phyloP scores from a whole-genome alignment of 352 stramenopile species.

The Globisporangium viniferum region DNA sequence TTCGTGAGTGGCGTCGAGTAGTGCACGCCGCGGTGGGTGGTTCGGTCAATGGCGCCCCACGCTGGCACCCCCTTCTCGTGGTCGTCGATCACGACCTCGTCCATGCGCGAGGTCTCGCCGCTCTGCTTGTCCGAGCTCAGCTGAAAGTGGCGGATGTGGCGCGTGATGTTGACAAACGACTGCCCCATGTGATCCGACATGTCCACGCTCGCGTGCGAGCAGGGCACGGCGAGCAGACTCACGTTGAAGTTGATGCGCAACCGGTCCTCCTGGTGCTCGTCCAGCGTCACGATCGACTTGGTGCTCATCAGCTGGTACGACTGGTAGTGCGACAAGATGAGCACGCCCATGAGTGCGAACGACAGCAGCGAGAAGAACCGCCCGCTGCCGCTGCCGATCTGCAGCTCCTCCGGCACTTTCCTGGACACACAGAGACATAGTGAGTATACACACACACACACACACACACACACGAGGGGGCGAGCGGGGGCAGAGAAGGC shows the following conservation, averaged over 20 bases:
- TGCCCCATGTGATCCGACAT: conserved; percentile 81
- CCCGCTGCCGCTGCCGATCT: conserved; percentile 54
- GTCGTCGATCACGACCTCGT: conserved; percentile 74
- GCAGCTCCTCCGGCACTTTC: conserved; percentile 74
- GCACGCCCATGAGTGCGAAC: conserved; percentile 45
- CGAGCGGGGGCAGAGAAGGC: neutral
- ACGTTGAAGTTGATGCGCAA: conserved; percentile 87
- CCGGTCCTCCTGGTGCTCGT: conserved; percentile 77
- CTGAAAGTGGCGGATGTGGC: conserved; percentile 76
- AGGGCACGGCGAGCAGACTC: conserved; percentile 70
- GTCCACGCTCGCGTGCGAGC: conserved; percentile 67
- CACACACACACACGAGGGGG: neutral
- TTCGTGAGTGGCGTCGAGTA: conserved; percentile 70
- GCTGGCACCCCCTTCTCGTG: conserved; percentile 54
- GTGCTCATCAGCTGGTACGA: conserved; percentile 43
- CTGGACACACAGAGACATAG: conserved; percentile 19
- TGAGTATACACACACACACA: neutral
- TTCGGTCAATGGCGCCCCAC: conserved; percentile 58
- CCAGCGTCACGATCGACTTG: conserved; percentile 59
- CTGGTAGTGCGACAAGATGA: conserved; percentile 59
- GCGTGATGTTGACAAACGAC: conserved; percentile 71
- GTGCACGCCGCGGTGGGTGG: conserved; percentile 50
- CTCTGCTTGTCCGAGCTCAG: conserved; percentile 33
- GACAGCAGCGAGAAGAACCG: conserved; percentile 70
- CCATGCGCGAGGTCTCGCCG: conserved; percentile 36